These are phyloP conservation scores for Strobilomyces confusus DNA, from an alignment of 768 basidiomycete species.

Conservation along the genomic window DNA sequence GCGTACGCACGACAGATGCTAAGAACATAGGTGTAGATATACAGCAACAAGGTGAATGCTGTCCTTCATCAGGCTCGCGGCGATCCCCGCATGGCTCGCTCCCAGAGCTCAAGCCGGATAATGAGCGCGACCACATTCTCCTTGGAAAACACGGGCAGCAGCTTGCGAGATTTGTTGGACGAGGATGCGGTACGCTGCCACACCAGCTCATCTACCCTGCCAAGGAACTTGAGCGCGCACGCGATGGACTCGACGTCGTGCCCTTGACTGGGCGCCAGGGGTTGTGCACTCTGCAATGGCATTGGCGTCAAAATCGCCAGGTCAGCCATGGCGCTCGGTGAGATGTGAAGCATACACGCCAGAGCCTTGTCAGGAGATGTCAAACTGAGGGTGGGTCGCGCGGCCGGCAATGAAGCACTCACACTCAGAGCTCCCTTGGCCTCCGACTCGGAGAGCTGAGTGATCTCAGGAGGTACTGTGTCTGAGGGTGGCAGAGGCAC, in stretches of 20 bases:
- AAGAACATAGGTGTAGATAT: too few species aligned
- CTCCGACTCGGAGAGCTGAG: slow-evolving; percentile 19
- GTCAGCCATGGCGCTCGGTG: neutral
- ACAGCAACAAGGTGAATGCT: too few species aligned
- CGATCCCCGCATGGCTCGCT: slow-evolving; percentile 20
- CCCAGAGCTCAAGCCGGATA: slow-evolving; percentile 29
- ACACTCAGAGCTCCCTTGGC: slow-evolving; percentile 22
- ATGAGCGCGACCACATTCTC: slow-evolving; percentile 21
- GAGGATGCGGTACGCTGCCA: slow-evolving; percentile 21
- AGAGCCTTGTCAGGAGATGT: slow-evolving; percentile 11
- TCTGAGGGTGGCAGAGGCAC: neutral
- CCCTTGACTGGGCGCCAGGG: neutral
- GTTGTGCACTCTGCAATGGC: neutral
- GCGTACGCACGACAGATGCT: too few species aligned
- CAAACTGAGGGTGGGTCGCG: neutral
- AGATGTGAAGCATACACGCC: slow-evolving; percentile 11
- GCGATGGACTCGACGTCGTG: slow-evolving; percentile 20
- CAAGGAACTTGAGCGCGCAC: slow-evolving; percentile 23
- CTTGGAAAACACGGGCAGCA: slow-evolving; percentile 20
- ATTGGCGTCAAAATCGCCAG: neutral
- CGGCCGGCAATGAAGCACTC: slow-evolving; percentile 2
- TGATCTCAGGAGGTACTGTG: slow-evolving; percentile 15
- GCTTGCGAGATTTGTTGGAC: slow-evolving; percentile 5
- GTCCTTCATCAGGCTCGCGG: slow-evolving; percentile 8
- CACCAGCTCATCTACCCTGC: slow-evolving; percentile 25